Conservation (phyloP, 2,329 filamentous ascomycete genomes). For the Coniella vitis region DNA sequence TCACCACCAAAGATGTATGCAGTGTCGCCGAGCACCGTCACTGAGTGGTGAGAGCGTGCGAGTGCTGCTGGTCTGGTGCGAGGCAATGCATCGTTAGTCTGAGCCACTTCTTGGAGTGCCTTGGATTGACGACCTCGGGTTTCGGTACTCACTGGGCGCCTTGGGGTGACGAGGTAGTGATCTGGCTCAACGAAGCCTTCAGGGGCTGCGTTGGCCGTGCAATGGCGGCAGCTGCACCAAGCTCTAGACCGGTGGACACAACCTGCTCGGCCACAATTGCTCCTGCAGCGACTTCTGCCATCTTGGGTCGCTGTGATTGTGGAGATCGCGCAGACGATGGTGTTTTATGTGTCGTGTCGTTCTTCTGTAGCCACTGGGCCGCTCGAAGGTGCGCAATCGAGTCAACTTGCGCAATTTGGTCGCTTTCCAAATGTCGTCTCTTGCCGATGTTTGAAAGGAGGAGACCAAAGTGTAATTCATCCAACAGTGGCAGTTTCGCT, state of each 20-base stretch:
- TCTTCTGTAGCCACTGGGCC: too few species aligned
- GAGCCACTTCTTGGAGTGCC: too few species aligned
- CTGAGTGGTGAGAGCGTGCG: slow-evolving; percentile 41
- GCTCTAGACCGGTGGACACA: slow-evolving; percentile 33
- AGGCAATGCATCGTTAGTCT: not conserved
- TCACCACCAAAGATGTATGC: slow-evolving; percentile 51
- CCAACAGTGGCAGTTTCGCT: too few species aligned
- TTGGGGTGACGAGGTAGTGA: slow-evolving; percentile 30
- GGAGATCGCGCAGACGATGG: not conserved
- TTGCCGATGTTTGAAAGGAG: too few species aligned
- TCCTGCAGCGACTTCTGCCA: slow-evolving; percentile 34
- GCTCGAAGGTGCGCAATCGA: too few species aligned
- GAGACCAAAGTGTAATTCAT: too few species aligned
- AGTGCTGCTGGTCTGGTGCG: slow-evolving; percentile 28
- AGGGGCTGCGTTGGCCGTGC: slow-evolving; percentile 46
- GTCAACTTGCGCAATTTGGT: too few species aligned
- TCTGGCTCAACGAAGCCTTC: slow-evolving; percentile 41
- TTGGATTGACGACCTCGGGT: not conserved
- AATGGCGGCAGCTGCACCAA: slow-evolving; percentile 35
- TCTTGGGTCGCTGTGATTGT: slow-evolving; percentile 13
- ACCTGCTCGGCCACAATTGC: slow-evolving; percentile 33
- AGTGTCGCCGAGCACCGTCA: slow-evolving; percentile 45
- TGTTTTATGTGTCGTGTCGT: too few species aligned
- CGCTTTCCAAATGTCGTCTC: too few species aligned
- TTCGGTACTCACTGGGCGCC: slow-evolving; percentile 24